Base-by-base conservation (phyloP, 1,139 yeast species). In the Pichia sp. region DNA sequence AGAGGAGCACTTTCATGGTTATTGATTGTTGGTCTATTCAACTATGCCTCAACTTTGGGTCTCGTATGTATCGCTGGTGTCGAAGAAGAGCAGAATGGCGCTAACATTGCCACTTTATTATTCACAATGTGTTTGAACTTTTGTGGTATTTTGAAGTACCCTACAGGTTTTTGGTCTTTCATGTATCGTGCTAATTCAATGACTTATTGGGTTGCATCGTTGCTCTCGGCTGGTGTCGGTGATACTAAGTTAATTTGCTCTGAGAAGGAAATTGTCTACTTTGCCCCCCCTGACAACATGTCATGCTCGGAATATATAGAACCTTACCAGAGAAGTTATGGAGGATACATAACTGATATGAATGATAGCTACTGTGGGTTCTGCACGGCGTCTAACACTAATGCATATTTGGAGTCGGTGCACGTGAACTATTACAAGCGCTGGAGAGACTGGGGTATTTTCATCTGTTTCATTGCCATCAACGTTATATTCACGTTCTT, bases 1-100 rank as follows among this genome's bases (percentile, higher is more conserved):
- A 76, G 93, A 69, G 93, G 93, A 61, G 90, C 82, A 5, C 71
- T 84, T 62, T 77, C 56, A 11, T 87, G 88, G 85, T 71, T 87
- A 64, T 73, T 76, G 53, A 63, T 81, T 23, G 59, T 67, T 40
- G 54, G 66, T 2, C 73, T 74, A 65, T 71, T 65, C 55, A 60
- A 73, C 8, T 75, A 70, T 58, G 59, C 71, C 30, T 67, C 75
- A 0, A 68, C 78, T n/a, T 61, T 75, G 66, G 78, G 73, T 16
- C 77, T 74, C 54, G 61, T 70, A 55, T 67, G 73, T 61, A 69
- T 73, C 32, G 72, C 79, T 2, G 76, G 75, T 64, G 62, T 62
- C 41, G 77, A 75, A 57, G 52, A 69, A 43, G 71, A 72, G 11
- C 74, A 73, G 55, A 74, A 74, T 61, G 80, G 79, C 42, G 77